Evolutionary conservation across 2,329 filamentous ascomycete genomes (phyloP).

Genomic region (Penicillium sp.): DNA sequence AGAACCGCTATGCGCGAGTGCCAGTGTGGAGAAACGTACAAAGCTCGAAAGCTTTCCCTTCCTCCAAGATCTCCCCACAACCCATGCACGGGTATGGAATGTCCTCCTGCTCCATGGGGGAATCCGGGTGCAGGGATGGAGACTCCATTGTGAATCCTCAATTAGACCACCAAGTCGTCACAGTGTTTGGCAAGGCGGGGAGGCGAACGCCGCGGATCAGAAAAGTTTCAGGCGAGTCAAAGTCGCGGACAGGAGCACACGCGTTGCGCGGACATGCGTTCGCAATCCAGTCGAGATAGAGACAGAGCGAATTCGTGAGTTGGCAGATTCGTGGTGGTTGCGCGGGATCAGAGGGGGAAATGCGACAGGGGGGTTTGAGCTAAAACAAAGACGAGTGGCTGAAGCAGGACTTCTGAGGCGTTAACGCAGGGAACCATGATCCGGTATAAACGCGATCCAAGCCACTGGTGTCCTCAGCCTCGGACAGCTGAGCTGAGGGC

Average conservation of each 20-base stretch:
- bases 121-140: conserved; percentile 55
- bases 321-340: conserved; percentile 1
- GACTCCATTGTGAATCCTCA: conserved; percentile 50
- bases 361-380: conserved; percentile 17
- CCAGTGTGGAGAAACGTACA: conserved; percentile 55
- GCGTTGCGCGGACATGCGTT: conserved; percentile 12
- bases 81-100: conserved; percentile 83
- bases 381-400: conserved; percentile 19
- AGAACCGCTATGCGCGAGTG: conserved; percentile 7
- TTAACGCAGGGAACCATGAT: conserved; percentile 11
- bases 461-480: conserved; percentile 6
- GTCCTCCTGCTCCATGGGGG: conserved; percentile 73
- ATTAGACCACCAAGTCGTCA: not conserved
- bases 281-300: not conserved
- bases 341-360: conserved; percentile 15
- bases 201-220: not conserved
- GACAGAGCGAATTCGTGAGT: not conserved
- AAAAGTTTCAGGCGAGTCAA: not conserved
- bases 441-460: conserved; percentile 19
- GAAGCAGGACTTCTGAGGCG: conserved; percentile 14
- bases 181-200: not conserved
- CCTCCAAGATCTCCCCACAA: conserved; percentile 95
- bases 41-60: conserved; percentile 97
- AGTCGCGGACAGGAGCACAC: conserved; percentile 2
- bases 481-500: conserved; percentile 5